These are phyloP conservation scores for Psidium guajava DNA, from an alignment of 345 rosid genomes.

Conservation along the genomic window DNA sequence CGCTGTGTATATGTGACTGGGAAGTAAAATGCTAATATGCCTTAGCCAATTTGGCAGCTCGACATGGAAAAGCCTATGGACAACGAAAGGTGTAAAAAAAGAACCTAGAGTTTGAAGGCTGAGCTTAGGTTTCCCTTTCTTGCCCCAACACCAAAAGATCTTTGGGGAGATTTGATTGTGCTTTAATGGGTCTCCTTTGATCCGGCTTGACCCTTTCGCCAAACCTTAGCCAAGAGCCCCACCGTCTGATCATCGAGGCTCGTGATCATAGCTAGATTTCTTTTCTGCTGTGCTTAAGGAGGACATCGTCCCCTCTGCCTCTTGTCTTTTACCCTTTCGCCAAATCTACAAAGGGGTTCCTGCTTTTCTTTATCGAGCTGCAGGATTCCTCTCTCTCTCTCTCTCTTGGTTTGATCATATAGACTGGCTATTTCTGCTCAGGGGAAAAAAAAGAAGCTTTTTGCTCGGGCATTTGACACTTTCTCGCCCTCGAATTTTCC, in stretches of 20 bases:
- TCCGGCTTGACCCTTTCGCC: too few species aligned
- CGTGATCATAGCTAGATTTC: background rate
- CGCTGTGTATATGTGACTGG: background rate
- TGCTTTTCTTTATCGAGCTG: background rate
- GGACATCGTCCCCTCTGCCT: background rate
- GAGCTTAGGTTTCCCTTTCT: background rate
- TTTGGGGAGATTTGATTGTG: constrained; percentile 8
- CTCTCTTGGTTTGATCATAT: background rate
- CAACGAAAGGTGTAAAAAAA: background rate
- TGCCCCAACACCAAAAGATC: background rate
- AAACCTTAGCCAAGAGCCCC: too few species aligned
- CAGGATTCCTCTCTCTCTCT: background rate
- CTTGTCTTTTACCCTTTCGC: background rate
- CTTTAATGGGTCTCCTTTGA: constrained; percentile 1
- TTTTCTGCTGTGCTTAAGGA: background rate
- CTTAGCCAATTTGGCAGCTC: background rate
- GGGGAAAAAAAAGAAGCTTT: background rate
- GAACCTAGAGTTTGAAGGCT: background rate
- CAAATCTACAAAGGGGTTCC: background rate
- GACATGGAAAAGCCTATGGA: background rate
- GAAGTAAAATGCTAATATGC: background rate
- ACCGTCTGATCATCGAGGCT: background rate
- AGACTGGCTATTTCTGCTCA: background rate
- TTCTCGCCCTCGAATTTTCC: background rate
- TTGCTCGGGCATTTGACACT: background rate